Conservation (phyloP, 1,284 basidiomycete genomes). For the Ceratobasidium sp. region DNA sequence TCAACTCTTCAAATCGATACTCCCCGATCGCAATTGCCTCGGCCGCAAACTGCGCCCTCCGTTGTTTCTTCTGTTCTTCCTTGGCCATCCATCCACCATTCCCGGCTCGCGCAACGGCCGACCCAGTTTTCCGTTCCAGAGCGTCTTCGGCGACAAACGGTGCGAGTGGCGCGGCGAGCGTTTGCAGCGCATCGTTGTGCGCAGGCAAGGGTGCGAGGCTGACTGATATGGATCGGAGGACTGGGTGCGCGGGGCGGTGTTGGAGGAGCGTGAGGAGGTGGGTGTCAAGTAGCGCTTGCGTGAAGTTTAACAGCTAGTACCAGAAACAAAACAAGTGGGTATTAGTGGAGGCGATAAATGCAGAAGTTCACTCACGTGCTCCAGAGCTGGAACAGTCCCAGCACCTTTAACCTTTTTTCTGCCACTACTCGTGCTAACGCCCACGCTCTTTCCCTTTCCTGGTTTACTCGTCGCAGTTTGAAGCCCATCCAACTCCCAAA, state of each 20-base stretch:
- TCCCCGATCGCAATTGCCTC: constrained; percentile 42
- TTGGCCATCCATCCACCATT: constrained; percentile 24
- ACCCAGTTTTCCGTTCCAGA: constrained; percentile 23
- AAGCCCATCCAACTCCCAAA: constrained; percentile 37
- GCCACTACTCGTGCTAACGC: constrained; percentile 26
- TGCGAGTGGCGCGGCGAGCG: constrained; percentile 29
- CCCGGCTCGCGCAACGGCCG: not conserved
- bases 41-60: constrained; percentile 27
- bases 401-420: constrained; percentile 41
- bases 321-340: not conserved
- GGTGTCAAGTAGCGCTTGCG: constrained; percentile 44
- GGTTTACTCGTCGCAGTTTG: not conserved
- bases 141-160: constrained; percentile 36
- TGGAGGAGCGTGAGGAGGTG: constrained; percentile 44
- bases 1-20: constrained; percentile 38
- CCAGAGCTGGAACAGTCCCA: constrained; percentile 39
- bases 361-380: constrained; percentile 10
- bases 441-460: constrained; percentile 9
- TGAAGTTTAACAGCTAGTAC: constrained; percentile 33
- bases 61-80: constrained; percentile 25
- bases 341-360: not conserved
- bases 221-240: constrained; percentile 30
- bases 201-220: constrained; percentile 30
- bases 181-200: constrained; percentile 25
- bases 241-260: constrained; percentile 35